Conservation (phyloP, 1,284 basidiomycete genomes). For the Ganoderma sp. region DNA sequence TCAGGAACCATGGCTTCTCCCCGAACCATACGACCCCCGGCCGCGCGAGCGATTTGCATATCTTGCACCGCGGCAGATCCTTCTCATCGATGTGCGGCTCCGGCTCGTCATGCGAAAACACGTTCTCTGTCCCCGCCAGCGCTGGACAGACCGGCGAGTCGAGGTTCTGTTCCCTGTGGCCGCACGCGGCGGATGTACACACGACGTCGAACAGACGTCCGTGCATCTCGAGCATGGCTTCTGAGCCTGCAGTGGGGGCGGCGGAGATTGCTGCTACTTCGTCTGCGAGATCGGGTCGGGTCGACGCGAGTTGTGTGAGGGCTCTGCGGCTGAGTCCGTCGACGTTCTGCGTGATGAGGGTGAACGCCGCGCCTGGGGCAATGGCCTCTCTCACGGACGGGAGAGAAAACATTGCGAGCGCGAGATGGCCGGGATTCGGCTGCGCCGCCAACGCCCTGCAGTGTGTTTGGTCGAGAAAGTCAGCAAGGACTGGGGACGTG, state of each 20-base stretch:
- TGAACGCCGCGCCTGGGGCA: conserved; percentile 52
- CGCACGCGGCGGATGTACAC: conserved; percentile 53
- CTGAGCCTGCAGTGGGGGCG: conserved; percentile 31
- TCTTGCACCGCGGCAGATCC: conserved; percentile 57
- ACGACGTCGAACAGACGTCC: conserved; percentile 62
- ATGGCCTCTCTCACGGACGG: conserved; percentile 45
- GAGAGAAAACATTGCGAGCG: conserved; percentile 55
- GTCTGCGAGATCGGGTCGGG: conserved; percentile 21
- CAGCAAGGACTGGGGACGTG: neutral
- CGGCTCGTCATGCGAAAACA: conserved; percentile 45
- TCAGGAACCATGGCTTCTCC: conserved; percentile 53
- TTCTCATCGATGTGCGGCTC: conserved; percentile 52
- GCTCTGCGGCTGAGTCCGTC: conserved; percentile 61
- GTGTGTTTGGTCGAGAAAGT: neutral
- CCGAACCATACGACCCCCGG: conserved; percentile 76
- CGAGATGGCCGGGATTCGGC: conserved; percentile 64
- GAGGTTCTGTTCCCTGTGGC: conserved; percentile 48
- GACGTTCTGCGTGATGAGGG: conserved; percentile 71
- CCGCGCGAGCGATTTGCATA: conserved; percentile 56
- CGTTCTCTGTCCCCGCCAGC: conserved; percentile 56
- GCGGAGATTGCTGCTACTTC: conserved; percentile 13
- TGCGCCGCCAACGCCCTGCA: conserved; percentile 52
- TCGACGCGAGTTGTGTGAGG: conserved; percentile 30
- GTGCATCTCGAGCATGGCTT: conserved; percentile 66
- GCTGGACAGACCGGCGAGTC: conserved; percentile 57